Conservation (phyloP, 257 asterid genomes). For the Primulina huaijiensis region DNA sequence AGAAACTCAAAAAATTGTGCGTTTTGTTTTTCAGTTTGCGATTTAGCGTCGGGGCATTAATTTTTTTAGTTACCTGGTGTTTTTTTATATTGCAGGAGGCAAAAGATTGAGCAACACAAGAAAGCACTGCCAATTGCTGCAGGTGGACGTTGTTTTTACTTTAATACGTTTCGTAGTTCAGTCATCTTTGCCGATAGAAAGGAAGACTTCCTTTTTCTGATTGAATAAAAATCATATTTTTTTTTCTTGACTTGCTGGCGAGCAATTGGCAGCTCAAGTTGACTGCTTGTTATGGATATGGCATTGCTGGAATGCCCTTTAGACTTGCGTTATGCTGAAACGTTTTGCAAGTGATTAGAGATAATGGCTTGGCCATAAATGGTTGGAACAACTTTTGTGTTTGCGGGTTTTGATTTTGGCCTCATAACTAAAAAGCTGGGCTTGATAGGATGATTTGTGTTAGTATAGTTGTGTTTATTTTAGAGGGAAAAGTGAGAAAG, state of each 20-base stretch:
- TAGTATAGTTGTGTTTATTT: too few species aligned
- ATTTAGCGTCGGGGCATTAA: background rate
- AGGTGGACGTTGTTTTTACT: conserved; percentile 33
- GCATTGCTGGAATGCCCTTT: background rate
- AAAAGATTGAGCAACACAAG: conserved; percentile 58
- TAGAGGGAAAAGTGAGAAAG: background rate
- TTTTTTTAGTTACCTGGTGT: conserved; percentile 9
- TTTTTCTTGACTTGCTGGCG: background rate
- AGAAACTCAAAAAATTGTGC: conserved; percentile 29
- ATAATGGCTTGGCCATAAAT: background rate
- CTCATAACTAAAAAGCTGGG: background rate
- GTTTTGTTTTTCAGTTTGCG: background rate
- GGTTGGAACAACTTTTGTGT: conserved; percentile 7
- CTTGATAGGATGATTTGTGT: background rate
- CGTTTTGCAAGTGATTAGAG: background rate
- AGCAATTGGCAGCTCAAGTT: background rate
- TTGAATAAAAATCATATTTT: background rate
- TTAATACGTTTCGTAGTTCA: background rate
- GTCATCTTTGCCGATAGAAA: background rate
- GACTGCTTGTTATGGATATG: background rate
- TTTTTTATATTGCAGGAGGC: conserved; percentile 46
- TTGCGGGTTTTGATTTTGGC: background rate
- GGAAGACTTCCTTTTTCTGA: conserved; percentile 7
- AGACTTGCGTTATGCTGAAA: conserved; percentile 4
- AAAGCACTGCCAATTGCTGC: conserved; percentile 80